phyloP scores from a whole-genome alignment of 352 stramenopile genomes.

The Pythium apleroticum region DNA sequence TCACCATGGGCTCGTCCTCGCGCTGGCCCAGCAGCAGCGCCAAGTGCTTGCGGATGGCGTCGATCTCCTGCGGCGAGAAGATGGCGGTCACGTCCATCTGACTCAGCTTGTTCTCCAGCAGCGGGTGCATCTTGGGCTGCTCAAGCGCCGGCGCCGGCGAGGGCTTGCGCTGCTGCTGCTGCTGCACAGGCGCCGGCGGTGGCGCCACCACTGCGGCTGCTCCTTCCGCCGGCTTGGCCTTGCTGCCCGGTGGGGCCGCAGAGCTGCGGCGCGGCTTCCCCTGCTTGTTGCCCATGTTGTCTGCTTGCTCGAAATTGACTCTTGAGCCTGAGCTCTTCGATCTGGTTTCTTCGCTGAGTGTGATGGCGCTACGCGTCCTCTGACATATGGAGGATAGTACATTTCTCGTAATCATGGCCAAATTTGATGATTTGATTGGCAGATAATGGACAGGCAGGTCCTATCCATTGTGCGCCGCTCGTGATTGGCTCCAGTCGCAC shows the following conservation, averaged over 20 bases:
- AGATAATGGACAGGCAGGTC: neutral
- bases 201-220: constrained; percentile 7
- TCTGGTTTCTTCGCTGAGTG: constrained; percentile 11
- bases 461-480: neutral
- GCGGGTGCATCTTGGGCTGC: constrained; percentile 30
- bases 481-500: constrained; percentile 2
- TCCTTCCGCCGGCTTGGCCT: constrained; percentile 8
- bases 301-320: neutral
- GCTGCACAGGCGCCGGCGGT: constrained; percentile 8
- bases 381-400: neutral
- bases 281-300: constrained; percentile 83
- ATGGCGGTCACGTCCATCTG: constrained; percentile 71
- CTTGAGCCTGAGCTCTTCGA: constrained; percentile 8
- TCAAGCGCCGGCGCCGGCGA: constrained; percentile 13
- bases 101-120: constrained; percentile 69
- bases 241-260: constrained; percentile 13
- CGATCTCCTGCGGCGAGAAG: constrained; percentile 78
- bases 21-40: constrained; percentile 61
- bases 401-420: neutral
- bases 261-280: constrained; percentile 46
- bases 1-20: constrained; percentile 70
- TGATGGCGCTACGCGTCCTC: neutral
- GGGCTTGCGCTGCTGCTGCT: constrained; percentile 20
- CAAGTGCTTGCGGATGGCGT: constrained; percentile 77
- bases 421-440: constrained; percentile 1